phyloP scores from a whole-genome alignment of 305 asterid species.

The Withania somnifera region DNA sequence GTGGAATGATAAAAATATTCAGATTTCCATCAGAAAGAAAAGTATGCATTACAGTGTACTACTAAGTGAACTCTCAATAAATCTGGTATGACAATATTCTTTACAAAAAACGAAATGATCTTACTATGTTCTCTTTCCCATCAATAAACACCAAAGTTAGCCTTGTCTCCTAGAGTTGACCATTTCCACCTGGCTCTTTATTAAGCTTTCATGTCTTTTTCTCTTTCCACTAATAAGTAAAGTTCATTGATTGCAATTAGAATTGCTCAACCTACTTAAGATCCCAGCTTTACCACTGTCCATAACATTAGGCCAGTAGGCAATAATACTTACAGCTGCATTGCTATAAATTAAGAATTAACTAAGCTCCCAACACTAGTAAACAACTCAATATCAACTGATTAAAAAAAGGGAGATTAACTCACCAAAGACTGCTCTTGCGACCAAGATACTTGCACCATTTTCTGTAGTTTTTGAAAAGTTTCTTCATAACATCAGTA shows the following conservation, averaged over 20 bases:
- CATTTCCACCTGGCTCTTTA: neutral
- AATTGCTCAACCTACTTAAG: neutral
- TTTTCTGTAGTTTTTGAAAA: slow-evolving; percentile 89
- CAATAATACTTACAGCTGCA: neutral
- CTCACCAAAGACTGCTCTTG: slow-evolving; percentile 95
- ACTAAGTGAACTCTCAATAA: neutral
- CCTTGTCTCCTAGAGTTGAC: neutral
- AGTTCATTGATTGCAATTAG: neutral
- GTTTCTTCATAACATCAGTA: slow-evolving; percentile 90
- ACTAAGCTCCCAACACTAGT: neutral
- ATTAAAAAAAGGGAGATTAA: neutral
- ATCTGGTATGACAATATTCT: neutral
- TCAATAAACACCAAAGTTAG: neutral
- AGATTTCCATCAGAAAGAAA: neutral
- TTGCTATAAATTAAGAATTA: neutral
- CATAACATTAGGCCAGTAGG: neutral
- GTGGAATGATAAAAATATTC: neutral
- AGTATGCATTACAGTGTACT: neutral
- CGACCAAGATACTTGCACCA: slow-evolving; percentile 99
- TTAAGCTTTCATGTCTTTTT: neutral
- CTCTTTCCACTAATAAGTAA: neutral
- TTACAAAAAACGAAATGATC: neutral
- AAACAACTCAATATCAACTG: neutral
- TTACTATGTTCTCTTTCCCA: neutral
- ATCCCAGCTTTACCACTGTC: neutral